phyloP scores from a whole-genome alignment of 768 basidiomycete genomes.

The Crepidotus variabilis region DNA sequence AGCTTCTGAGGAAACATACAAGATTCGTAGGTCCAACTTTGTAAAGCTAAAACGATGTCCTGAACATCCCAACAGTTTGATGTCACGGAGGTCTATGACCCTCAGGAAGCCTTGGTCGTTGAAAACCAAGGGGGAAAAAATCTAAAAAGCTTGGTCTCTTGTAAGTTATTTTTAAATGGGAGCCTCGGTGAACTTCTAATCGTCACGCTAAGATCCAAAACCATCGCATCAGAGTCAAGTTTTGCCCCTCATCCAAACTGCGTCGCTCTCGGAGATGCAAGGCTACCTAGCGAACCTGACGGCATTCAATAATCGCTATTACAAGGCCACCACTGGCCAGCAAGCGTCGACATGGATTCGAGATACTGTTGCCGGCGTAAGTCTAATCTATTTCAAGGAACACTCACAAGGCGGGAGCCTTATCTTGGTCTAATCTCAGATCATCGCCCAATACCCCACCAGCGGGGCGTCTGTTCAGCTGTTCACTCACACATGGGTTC shows the following conservation, averaged over 20 bases:
- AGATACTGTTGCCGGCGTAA: constrained; percentile 20
- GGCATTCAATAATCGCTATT: constrained; percentile 32
- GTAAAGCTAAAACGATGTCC: no score
- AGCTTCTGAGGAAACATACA: constrained; percentile 17
- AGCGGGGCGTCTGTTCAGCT: constrained; percentile 21
- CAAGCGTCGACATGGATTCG: constrained; percentile 30
- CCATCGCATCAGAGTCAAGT: constrained; percentile 23
- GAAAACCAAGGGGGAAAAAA: not conserved
- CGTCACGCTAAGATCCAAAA: constrained; percentile 13
- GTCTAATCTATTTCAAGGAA: not conserved
- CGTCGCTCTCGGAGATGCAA: constrained; percentile 25
- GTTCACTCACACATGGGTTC: constrained; percentile 28
- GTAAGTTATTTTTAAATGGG: no score
- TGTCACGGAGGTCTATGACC: constrained; percentile 27
- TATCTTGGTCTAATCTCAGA: constrained; percentile 8
- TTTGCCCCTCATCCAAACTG: constrained; percentile 15
- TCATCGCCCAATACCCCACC: constrained; percentile 16
- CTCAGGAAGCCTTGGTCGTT: constrained; percentile 8
- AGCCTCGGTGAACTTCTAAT: not conserved
- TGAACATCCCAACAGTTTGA: constrained; percentile 21
- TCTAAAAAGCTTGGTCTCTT: no score
- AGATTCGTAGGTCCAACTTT: constrained; percentile 17
- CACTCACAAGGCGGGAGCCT: not conserved
- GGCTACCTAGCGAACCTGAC: constrained; percentile 26
- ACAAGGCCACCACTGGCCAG: constrained; percentile 25